phyloP scores from a whole-genome alignment of 1,284 basidiomycete species.

The Abortiporus biennis region DNA sequence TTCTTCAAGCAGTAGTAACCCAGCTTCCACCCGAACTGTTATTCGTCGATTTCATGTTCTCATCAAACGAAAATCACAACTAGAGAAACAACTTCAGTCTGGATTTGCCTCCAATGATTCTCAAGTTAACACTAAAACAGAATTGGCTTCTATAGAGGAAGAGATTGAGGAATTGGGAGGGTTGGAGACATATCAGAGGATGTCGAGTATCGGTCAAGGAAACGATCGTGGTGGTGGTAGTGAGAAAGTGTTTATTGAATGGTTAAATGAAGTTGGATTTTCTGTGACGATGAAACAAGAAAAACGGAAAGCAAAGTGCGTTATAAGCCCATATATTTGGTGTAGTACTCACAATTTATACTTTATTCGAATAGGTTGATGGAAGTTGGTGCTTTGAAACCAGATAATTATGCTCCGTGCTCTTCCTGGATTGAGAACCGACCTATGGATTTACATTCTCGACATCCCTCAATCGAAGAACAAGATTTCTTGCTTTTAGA shows the following conservation, averaged over 20 bases:
- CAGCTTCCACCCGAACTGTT: conserved; percentile 51
- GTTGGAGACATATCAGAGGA: conserved; percentile 71
- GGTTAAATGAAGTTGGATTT: conserved; percentile 63
- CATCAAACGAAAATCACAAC: conserved; percentile 50
- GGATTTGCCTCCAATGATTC: conserved; percentile 5
- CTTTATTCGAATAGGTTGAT: conserved; percentile 49
- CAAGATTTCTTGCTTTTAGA: conserved; percentile 77
- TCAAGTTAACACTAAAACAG: conserved; percentile 17
- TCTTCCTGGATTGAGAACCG: conserved; percentile 64
- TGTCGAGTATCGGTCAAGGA: conserved; percentile 77
- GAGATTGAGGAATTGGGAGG: conserved; percentile 71
- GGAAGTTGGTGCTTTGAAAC: conserved; percentile 82
- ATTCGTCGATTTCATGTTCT: conserved; percentile 69
- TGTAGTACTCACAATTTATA: neutral
- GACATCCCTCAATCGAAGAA: conserved; percentile 71
- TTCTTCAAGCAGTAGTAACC: conserved; percentile 32
- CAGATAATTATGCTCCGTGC: conserved; percentile 70
- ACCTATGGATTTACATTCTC: conserved; percentile 78
- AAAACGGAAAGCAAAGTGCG: conserved; percentile 32
- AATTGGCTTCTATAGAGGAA: conserved; percentile 44
- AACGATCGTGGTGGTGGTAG: conserved; percentile 80
- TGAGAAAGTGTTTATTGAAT: conserved; percentile 69
- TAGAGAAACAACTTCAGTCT: conserved; percentile 26
- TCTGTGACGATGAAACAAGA: too few species aligned
- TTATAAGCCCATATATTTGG: conserved; percentile 2